phyloP scores from a whole-genome alignment of 345 rosid genomes.

The Boechera stricta region DNA sequence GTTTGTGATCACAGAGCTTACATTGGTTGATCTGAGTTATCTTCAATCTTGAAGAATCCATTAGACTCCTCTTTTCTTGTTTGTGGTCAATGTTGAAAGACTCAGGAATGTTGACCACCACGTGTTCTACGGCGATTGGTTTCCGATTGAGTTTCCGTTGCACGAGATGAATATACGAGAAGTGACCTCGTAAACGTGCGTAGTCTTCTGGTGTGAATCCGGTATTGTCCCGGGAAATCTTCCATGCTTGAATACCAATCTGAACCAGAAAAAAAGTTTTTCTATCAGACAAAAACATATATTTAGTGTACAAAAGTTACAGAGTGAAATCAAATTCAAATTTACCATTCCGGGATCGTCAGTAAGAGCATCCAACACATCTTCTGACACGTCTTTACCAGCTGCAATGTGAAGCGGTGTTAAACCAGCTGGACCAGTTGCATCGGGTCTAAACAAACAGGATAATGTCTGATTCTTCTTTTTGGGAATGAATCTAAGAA shows the following conservation, averaged over 20 bases:
- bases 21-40: not conserved
- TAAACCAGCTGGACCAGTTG: slow-evolving; percentile 84
- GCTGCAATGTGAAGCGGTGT: slow-evolving; percentile 99
- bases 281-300: not conserved
- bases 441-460: slow-evolving; percentile 77
- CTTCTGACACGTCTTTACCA: slow-evolving; percentile 96
- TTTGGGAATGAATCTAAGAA: slow-evolving; percentile 66
- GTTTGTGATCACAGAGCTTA: slow-evolving; percentile 9
- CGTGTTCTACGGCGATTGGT: not conserved
- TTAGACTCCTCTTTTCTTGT: slow-evolving; percentile 3
- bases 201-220: slow-evolving; percentile 29
- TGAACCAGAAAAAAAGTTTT: not conserved
- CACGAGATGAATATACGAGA: slow-evolving; percentile 13
- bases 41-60: not conserved
- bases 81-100: slow-evolving; percentile 16
- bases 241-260: slow-evolving; percentile 15
- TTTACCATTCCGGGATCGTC: slow-evolving; percentile 88
- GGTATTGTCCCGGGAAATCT: not conserved
- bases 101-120: slow-evolving; percentile 8
- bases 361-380: slow-evolving; percentile 77
- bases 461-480: slow-evolving; percentile 17
- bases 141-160: slow-evolving; percentile 1
- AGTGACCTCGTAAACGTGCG: slow-evolving; percentile 19
- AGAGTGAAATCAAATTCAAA: slow-evolving; percentile 19
- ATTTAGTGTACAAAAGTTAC: not conserved